phyloP scores from a whole-genome alignment of 345 rosid genomes.

The Ceriops decandra region DNA sequence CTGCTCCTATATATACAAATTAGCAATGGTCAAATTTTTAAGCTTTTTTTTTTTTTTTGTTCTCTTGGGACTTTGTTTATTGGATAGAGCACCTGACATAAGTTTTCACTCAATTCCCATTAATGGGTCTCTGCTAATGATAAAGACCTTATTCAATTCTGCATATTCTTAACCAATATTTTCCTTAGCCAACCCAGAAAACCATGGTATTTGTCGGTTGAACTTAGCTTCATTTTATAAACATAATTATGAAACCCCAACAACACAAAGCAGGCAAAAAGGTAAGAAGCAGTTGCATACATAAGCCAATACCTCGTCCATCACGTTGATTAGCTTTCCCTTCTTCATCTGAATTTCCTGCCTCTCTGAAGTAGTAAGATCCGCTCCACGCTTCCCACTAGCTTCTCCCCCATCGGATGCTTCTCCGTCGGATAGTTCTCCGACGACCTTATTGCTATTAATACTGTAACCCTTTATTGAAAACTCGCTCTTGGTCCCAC shows the following conservation, averaged over 20 bases:
- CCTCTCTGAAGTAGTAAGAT: constrained; percentile 75
- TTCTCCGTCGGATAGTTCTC: constrained; percentile 57
- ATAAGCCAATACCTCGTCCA: constrained; percentile 64
- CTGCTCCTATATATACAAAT: background rate
- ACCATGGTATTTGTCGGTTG: background rate
- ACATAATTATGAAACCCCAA: background rate
- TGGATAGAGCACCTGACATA: background rate
- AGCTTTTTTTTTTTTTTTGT: background rate
- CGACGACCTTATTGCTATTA: constrained; percentile 35
- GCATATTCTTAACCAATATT: background rate
- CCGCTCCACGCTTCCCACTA: constrained; percentile 47
- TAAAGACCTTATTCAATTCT: constrained; percentile 12
- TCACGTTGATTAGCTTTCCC: constrained; percentile 85
- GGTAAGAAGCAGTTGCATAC: background rate
- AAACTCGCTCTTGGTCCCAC: constrained; percentile 29
- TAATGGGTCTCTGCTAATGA: constrained; percentile 18
- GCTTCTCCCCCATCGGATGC: constrained; percentile 38
- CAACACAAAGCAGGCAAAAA: background rate
- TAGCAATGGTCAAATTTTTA: background rate
- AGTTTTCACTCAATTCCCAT: background rate
- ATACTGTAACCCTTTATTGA: constrained; percentile 41
- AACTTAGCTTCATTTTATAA: background rate
- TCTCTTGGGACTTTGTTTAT: no score
- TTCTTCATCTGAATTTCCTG: constrained; percentile 99
- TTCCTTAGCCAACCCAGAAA: background rate